Base-by-base conservation (phyloP, 2,329 filamentous ascomycete species). In the Aspergillus novoparasiticus region DNA sequence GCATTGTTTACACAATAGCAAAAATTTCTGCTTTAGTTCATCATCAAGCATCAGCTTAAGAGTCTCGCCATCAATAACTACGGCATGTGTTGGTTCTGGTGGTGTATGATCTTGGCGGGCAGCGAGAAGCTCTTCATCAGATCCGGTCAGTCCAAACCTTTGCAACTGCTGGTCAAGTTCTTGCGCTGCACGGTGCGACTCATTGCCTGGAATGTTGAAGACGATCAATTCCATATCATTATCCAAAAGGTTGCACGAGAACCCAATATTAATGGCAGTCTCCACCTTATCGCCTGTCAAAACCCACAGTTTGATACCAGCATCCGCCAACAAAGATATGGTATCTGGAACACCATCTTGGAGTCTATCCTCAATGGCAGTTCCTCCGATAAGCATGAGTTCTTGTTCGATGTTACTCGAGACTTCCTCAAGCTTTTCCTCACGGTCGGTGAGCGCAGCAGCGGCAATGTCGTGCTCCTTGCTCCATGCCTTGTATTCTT, bases 241-340 rank as follows among this genome's bases (percentile, higher is more conserved):
- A 79, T 94, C 93, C 60, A 99, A 86, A 36, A 99, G 85, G 71
- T 99, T 99, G 83, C 96, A 99, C 12, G 96, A 99, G 80, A 98
- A 99, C 2, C 95, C 95, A 75, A 99, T 99, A 81, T 99, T 99
- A 87, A 99, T 99, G 62, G 96, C 95, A 28, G 95, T 99, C 80
- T 99, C 95, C 36, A 98, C 94, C 80, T 98, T 99, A 84, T 99
- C 95, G 67, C 96, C 95, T 19, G 95, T 99, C 68, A 99, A 82
- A 59, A 99, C 95, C 95, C 95, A 99, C 9, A 99, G 87, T 80
- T 99, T 99, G 79, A 99, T 97, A 76, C 96, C 96, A 59, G 95
- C 95, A 73, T 93, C 88, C 34, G 90, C 94, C 58, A 99, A 88
- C 51, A 99, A 82, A 57, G 90, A 91, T 71, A 99, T 99, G 0